Evolutionary conservation across 352 stramenopile species (phyloP), one percentile per base, ranked within the genome.

Genomic region (Halophytophthora batemanensis): DNA sequence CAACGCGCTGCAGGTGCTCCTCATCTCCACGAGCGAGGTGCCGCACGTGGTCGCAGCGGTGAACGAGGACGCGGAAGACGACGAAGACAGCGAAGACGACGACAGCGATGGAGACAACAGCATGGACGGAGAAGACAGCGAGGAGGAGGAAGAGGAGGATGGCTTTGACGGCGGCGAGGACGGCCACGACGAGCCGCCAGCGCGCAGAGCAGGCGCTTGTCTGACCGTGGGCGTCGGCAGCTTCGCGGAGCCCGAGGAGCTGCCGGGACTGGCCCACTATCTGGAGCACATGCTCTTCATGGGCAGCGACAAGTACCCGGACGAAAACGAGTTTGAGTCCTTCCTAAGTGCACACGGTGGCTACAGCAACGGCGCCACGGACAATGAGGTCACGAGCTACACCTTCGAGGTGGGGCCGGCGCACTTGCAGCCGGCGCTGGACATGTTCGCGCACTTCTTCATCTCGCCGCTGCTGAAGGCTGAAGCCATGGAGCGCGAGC

Each of bases 281-380:
- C 68, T 98, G 39, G 93, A 98, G 76, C 94, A 98, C 71, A 98
- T 98, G 94, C 77, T 98, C 15, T 98, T 98, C 62, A 97, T 98
- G 88, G 93, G 80, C 6, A 96, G 82, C 25, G 45, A 57, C 14
- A 98, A 98, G 58, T 98, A 97, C 61, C 93, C 91, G 6, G 80
- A 93, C 45, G 93, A 98, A 56, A 98, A 98, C 66, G 84, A 85
- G 47, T 98, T 97, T 58, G 90, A 97, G 55, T 49, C 71, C 6
- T 98, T 94, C 53, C 55, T 98, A 56, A 93, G 73, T 38, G 59
- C 83, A 17, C 78, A 96, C 37, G 93, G 93, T 29, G 93, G 93
- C 19, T 94, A 81, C 53, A 94, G 76, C 65, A 98, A 98, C 50
- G 93, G 92, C 17, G 87, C 87, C 23, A 98, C 93, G 5, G 93